Evolutionary conservation across 176 grass and related monocot species (phyloP), one percentile per base, ranked within the genome.

Genomic region (Hordeum vulgare): DNA sequence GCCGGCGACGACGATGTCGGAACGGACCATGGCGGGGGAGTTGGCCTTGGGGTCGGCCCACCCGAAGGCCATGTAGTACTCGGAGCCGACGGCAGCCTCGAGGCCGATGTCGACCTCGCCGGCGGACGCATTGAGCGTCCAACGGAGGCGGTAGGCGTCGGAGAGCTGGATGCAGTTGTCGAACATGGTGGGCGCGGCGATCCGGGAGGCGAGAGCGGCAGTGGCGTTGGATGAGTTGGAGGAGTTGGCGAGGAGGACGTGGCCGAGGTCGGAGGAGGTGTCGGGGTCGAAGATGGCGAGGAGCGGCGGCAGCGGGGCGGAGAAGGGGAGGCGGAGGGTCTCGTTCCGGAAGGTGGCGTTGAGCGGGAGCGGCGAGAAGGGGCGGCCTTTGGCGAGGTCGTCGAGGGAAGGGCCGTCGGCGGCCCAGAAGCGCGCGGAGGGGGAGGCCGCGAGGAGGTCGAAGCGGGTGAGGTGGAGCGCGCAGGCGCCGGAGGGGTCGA

Each of bases 41-140:
- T 90, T 80, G 67, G 86, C 86, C 35, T 85, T 87, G 35, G 97
- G 91, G 17, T 86, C 88, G 1, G 97, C 81, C 97, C 97, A 99
- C 39, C 97, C 97, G 65, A 99, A 99, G 9, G 93, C 93, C 97
- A 99, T 96, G 77, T 99, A 99, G 86, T 96, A 96, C 74, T 99
- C 91, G 9, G 97, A 96, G 2, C 97, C 91, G 0, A 99, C 47
- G 0, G 81, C 75, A 0, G 93, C 93, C 84, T 99, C 97, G 10
- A 99, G 89, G 54, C 97, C 97, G 69, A 99, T 79, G 65, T 96
- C 91, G 57, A 99, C 81, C 33, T 91, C 85, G 85, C 85, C 85
- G 3, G 88, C 69, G 5, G 94, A 83, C 2, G 89, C 57, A 45
- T 96, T 90, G 26, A 99, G 80, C 34, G 97, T 94, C 97, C 97